Evolutionary conservation across 495 filamentous ascomycete genomes (phyloP), one percentile per base, ranked within the genome.

Genomic region (Chaetomium cochliodes): DNA sequence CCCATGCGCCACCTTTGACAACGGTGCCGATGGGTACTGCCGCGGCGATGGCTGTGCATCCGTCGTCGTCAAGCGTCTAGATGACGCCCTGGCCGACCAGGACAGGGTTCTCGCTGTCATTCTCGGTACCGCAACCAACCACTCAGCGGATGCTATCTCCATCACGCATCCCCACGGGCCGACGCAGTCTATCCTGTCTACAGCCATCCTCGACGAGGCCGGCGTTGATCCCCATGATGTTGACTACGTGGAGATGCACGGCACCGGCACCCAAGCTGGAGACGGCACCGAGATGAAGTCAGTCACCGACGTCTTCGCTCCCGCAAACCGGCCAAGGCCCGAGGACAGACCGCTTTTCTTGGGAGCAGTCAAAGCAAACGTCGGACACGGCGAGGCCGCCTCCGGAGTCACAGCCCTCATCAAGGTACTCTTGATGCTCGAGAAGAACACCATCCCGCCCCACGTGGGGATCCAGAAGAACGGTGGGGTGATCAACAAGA

Each of bases 361-460:
- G 1, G 93, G 93, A 20, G 87, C 93, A 0, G 86, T 91, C 42
- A 97, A 97, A 70, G 84, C 93, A 0, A 97, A 96, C 63, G 82
- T 97, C 30, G 93, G 93, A 2, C 93, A 97, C 74, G 92, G 88
- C 41, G 93, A 97, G 72, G 90, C 92, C 47, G 92, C 88, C 0
- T 96, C 93, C 51, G 93, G 93, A 60, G 84, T 94, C 39, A 89
- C 89, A 1, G 86, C 90, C 2, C 80, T 97, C 23, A 82, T 91
- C 73, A 97, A 97, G 76, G 86, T 93, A 2, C 74, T 97, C 55
- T 74, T 96, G 75, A 97, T 97, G 92, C 78, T 97, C 75, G 82
- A 88, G 74, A 89, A 93, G 71, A 90, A 88, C 70, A 81, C 80
- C 41, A 96, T 97, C 55, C 91, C 92, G 7, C 89, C 91, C 9